These are phyloP conservation scores for Thalassia testudinum DNA, from an alignment of 116 monocot genomes.

Conservation along the genomic window DNA sequence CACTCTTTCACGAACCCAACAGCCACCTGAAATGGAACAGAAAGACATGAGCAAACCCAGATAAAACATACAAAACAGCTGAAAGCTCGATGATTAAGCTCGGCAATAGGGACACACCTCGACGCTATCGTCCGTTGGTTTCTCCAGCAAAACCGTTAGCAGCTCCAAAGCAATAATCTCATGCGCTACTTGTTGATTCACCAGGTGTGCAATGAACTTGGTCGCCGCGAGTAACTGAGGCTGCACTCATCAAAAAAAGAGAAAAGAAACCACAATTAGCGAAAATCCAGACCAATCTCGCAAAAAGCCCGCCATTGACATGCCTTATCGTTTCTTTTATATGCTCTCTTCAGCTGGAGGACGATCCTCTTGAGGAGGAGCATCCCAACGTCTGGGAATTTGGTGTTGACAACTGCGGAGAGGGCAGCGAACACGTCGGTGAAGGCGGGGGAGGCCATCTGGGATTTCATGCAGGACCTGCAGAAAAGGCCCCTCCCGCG, in stretches of 20 bases:
- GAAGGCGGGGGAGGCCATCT: conserved; percentile 92
- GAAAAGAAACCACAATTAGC: neutral
- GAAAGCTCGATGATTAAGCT: no score
- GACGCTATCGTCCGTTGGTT: conserved; percentile 92
- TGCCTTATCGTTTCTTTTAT: conserved; percentile 81
- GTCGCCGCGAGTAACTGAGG: conserved; percentile 88
- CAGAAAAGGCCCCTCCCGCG: conserved; percentile 80
- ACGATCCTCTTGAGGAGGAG: conserved; percentile 75
- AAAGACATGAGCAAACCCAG: no score
- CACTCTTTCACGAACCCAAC: conserved; percentile 87
- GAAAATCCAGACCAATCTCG: neutral
- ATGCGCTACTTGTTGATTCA: conserved; percentile 92
- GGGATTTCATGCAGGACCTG: conserved; percentile 90
- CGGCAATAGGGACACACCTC: conserved; percentile 32
- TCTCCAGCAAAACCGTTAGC: conserved; percentile 70
- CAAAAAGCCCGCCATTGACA: neutral
- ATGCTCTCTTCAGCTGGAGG: conserved; percentile 84
- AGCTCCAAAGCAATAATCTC: conserved; percentile 85
- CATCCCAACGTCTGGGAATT: conserved; percentile 81
- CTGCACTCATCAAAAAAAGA: conserved; percentile 13
- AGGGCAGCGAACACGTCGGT: conserved; percentile 87
- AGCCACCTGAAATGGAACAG: conserved; percentile 37
- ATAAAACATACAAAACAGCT: no score
- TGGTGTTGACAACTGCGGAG: conserved; percentile 91
- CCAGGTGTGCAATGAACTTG: conserved; percentile 89